These are phyloP conservation scores for Pichia manshurica DNA, from an alignment of 805 yeast genomes.

Conservation along the genomic window DNA sequence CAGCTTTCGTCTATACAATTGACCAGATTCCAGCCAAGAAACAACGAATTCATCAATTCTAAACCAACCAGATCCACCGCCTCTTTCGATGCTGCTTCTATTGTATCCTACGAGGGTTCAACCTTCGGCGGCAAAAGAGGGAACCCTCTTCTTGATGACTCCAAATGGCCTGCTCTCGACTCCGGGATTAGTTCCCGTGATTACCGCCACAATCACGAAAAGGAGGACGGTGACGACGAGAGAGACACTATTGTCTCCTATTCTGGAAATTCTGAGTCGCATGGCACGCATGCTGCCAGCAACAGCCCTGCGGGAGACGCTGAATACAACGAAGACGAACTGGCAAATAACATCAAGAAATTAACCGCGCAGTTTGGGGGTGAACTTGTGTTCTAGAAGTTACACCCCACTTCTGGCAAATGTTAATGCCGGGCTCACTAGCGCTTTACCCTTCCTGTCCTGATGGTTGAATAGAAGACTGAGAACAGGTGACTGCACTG, in stretches of 20 bases:
- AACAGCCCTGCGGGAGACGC: not conserved
- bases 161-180: slow-evolving; percentile 22
- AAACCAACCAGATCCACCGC: slow-evolving; percentile 17
- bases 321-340: slow-evolving; percentile 17
- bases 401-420: not conserved
- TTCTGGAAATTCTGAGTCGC: slow-evolving; percentile 22
- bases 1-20: slow-evolving; percentile 64
- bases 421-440: too few relatives aligned
- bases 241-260: slow-evolving; percentile 3
- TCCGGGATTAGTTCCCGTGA: slow-evolving; percentile 10
- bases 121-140: slow-evolving; percentile 11
- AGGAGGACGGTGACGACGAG: slow-evolving; percentile 9
- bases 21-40: slow-evolving; percentile 14
- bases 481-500: too few relatives aligned
- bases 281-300: not conserved
- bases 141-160: slow-evolving; percentile 4
- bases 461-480: too few relatives aligned
- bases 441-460: too few relatives aligned
- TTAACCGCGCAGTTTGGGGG: slow-evolving; percentile 37
- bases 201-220: slow-evolving; percentile 9
- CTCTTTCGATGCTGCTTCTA: slow-evolving; percentile 35
- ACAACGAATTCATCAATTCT: not conserved
- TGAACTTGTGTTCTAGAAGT: slow-evolving; percentile 21
- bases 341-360: slow-evolving; percentile 24
- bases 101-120: slow-evolving; percentile 33